phyloP scores from a whole-genome alignment of 805 yeast genomes.

The Lipomyces japonicus region DNA sequence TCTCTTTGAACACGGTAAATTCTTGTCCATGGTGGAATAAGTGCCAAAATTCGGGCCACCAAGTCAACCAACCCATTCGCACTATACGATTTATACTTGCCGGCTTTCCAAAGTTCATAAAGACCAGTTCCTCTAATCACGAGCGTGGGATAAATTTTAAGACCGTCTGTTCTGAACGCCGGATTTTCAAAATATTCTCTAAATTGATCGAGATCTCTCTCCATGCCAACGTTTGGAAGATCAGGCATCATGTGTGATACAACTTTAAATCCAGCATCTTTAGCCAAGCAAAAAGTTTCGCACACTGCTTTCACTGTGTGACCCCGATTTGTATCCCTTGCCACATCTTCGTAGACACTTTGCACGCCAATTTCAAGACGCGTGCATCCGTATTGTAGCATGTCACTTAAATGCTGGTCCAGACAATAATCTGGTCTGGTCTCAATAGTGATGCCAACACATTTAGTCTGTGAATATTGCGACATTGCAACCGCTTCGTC shows the following conservation, averaged over 20 bases:
- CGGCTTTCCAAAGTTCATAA: slow-evolving; percentile 96
- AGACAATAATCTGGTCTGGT: slow-evolving; percentile 99
- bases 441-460: slow-evolving; percentile 98
- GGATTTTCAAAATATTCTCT: slow-evolving; percentile 96
- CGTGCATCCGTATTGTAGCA: slow-evolving; percentile 95
- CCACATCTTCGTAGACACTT: slow-evolving; percentile 95
- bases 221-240: slow-evolving; percentile 97
- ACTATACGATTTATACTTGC: slow-evolving; percentile 87
- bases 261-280: slow-evolving; percentile 96
- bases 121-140: slow-evolving; percentile 97
- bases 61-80: slow-evolving; percentile 91
- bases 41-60: slow-evolving; percentile 90
- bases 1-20: slow-evolving; percentile 98
- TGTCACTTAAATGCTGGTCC: slow-evolving; percentile 88
- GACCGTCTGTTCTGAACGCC: slow-evolving; percentile 92
- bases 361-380: slow-evolving; percentile 96
- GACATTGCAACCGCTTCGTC: slow-evolving; percentile 89
- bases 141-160: slow-evolving; percentile 90
- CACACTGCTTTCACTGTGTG: slow-evolving; percentile 96
- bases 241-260: slow-evolving; percentile 99
- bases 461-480: slow-evolving; percentile 90
- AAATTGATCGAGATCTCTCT: slow-evolving; percentile 92
- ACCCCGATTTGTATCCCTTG: slow-evolving; percentile 96
- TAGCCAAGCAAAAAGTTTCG: slow-evolving; percentile 92
- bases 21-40: slow-evolving; percentile 99